Evolutionary conservation across 495 filamentous ascomycete species (phyloP).

Genomic region (Neurospora sp.): DNA sequence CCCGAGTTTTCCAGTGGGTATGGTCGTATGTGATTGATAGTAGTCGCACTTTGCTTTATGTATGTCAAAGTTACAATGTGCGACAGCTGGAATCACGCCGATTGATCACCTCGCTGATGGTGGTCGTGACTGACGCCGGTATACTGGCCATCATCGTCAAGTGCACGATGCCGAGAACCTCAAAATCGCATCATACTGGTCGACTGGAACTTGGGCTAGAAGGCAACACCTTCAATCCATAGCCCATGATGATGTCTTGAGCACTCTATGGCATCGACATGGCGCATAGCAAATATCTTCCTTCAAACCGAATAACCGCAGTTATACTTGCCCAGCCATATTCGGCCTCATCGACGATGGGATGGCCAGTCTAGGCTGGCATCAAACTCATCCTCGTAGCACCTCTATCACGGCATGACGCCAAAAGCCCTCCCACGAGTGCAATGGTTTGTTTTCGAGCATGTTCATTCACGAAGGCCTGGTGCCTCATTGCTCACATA

Average conservation of each 20-base stretch:
- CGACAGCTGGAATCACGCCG: too few species aligned
- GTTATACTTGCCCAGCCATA: neutral
- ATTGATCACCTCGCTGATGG: too few species aligned
- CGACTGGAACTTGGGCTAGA: too few species aligned
- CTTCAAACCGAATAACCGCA: neutral
- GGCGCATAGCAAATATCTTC: neutral
- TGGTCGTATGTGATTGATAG: too few species aligned
- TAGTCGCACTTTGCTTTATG: too few species aligned
- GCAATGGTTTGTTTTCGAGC: neutral
- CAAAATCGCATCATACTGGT: too few species aligned
- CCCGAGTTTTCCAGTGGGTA: too few species aligned
- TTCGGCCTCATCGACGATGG: neutral
- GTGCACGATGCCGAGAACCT: too few species aligned
- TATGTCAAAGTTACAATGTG: too few species aligned
- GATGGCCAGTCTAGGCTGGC: neutral
- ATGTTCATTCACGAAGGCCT: neutral
- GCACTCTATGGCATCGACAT: neutral
- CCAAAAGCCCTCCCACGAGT: neutral
- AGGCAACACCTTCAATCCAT: too few species aligned
- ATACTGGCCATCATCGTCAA: too few species aligned
- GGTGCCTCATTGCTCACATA: neutral
- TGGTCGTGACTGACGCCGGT: too few species aligned
- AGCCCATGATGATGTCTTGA: neutral
- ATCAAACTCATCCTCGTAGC: neutral
- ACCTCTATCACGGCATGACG: neutral